phyloP scores from a whole-genome alignment of 2,329 filamentous ascomycete species.

The Cyanodermella asteris region DNA sequence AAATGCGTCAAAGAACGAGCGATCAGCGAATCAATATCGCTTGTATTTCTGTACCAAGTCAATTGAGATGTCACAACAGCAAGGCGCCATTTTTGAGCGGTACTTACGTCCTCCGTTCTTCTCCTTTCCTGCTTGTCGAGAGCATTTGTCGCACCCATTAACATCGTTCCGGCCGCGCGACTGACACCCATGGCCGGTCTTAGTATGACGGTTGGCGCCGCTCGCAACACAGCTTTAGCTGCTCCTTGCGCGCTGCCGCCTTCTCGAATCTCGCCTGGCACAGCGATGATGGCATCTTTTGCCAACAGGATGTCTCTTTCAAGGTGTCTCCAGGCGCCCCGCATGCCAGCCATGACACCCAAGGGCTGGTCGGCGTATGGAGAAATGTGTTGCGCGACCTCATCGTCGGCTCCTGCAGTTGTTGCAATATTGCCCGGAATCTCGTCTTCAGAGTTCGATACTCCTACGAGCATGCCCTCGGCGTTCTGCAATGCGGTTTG shows the following conservation, averaged over 20 bases:
- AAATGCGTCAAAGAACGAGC: too few relatives aligned
- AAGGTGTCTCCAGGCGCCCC: constrained; percentile 61
- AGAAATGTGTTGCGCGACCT: constrained; percentile 59
- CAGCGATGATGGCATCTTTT: constrained; percentile 78
- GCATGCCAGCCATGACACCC: constrained; percentile 65
- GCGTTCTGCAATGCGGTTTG: constrained; percentile 81
- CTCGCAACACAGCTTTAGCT: constrained; percentile 46
- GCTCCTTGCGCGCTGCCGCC: constrained; percentile 61
- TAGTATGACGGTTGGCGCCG: constrained; percentile 83
- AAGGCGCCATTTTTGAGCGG: not conserved
- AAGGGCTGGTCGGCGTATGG: constrained; percentile 88
- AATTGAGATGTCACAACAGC: constrained; percentile 1
- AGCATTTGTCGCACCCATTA: constrained; percentile 81
- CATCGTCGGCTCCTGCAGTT: constrained; percentile 40
- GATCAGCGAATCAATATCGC: constrained; percentile 12
- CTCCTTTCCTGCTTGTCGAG: constrained; percentile 65
- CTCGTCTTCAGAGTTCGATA: constrained; percentile 14
- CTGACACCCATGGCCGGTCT: constrained; percentile 76
- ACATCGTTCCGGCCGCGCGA: constrained; percentile 68
- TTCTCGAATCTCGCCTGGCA: constrained; percentile 79
- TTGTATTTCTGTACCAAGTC: constrained; percentile 20
- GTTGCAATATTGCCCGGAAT: constrained; percentile 29
- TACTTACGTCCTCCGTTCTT: constrained; percentile 74
- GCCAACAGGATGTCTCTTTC: constrained; percentile 73
- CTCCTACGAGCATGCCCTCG: constrained; percentile 46